Evolutionary conservation across 2,329 filamentous ascomycete genomes (phyloP), one percentile per base, ranked within the genome.

Genomic region (Fusarium buharicum): DNA sequence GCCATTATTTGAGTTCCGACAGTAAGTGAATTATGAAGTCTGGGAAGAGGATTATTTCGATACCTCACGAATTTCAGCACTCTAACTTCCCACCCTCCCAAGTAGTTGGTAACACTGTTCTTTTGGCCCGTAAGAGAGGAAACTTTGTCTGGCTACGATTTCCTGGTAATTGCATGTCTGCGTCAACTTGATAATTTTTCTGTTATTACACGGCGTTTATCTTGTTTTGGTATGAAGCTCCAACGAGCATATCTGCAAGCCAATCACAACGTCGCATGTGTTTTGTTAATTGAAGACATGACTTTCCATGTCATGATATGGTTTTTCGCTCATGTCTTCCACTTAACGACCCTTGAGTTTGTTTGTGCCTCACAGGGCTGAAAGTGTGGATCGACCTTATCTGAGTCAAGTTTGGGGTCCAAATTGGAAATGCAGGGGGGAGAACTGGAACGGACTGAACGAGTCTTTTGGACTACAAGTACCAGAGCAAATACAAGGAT

Each of bases 371-470:
- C 34, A 16, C 50, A 52, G 41, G 39, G 40, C 40, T 51, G 48
- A 51, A 18, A 36, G 20, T n/a, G 37, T 33, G 49, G 49, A 24
- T 24, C 6, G 8, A 8, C 22, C 8, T 24, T 4, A 8, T 24
- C 22, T 8, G 6, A 46, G 40, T 6, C 8, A 17, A 22, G 20
- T 22, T 47, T 36, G 18, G 43, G 20, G 40, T 14, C 43, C 24
- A 46, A 33, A 31, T 24, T 39, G 31, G 24, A 51, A 31, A 46
- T 46, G 22, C 40, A 45, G 39, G 50, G 50, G 38, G 50, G 50
- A 39, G 12, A 41, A 10, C 41, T 24, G 50, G 40, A 31, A 6
- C 12, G 27, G 9, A 28, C 27, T 28, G 10, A 28, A 28, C 3
- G 4, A 11, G 27, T 11, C 27, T 28, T 13, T 11, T 11, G 4